A percentile compares a stretch with the other conserved stretches of the same genome.
phyloP scores from a whole-genome alignment of 2,329 filamentous ascomycete genomes.

The Pseudogymnoascus sp. region DNA sequence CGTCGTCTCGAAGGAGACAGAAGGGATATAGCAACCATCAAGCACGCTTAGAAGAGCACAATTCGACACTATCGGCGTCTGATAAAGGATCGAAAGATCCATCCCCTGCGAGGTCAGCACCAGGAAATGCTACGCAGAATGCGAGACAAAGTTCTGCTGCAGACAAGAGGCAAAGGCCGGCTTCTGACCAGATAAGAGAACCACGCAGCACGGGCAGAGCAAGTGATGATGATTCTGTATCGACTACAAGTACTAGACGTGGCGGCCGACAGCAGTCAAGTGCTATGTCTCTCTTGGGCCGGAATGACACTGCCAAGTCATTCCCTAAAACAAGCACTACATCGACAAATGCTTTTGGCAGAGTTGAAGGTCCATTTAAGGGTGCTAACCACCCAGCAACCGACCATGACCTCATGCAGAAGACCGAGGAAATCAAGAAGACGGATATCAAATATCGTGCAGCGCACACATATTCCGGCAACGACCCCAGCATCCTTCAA shows the following conservation, averaged over 20 bases:
- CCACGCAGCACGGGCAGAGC: slow-evolving; percentile 15
- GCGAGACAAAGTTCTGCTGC: neutral
- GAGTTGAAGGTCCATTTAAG: slow-evolving; percentile 45
- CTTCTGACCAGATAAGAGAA: slow-evolving; percentile 11
- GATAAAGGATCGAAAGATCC: neutral
- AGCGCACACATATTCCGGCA: slow-evolving; percentile 79
- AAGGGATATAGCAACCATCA: slow-evolving; percentile 44
- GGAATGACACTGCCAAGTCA: slow-evolving; percentile 50
- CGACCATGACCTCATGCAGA: slow-evolving; percentile 30
- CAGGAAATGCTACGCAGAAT: neutral
- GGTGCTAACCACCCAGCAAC: slow-evolving; percentile 27
- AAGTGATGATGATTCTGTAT: slow-evolving; percentile 27
- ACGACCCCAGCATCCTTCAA: slow-evolving; percentile 58
- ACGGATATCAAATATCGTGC: slow-evolving; percentile 43
- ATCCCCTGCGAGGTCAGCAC: neutral
- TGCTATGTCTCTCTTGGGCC: slow-evolving; percentile 52
- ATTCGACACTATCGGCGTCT: neutral
- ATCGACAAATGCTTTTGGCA: slow-evolving; percentile 56
- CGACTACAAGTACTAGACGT: slow-evolving; percentile 23
- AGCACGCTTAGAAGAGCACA: slow-evolving; percentile 33
- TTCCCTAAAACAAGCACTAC: slow-evolving; percentile 53
- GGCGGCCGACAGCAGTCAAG: slow-evolving; percentile 48
- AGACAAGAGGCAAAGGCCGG: slow-evolving; percentile 14
- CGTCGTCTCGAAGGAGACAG: slow-evolving; percentile 45
- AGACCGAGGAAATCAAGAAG: slow-evolving; percentile 27